Conservation (phyloP, 495 filamentous ascomycete genomes). For the Hypoxylon intermedium region DNA sequence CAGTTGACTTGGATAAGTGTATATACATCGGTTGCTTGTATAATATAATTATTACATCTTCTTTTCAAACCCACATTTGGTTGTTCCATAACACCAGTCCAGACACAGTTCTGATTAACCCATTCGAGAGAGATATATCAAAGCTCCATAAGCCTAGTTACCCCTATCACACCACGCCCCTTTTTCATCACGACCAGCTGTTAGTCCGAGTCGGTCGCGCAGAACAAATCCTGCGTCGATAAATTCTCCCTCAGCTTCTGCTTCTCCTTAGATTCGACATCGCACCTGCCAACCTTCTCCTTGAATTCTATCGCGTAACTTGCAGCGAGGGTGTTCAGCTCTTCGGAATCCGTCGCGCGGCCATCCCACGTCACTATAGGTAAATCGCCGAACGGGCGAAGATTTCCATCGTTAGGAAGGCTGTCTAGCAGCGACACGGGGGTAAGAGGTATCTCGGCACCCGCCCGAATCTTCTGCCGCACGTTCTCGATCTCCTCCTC, state of each 20-base stretch:
- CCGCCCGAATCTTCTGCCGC: slow-evolving; percentile 25
- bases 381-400: slow-evolving; percentile 48
- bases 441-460: slow-evolving; percentile 40
- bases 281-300: slow-evolving; percentile 49
- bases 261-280: slow-evolving; percentile 32
- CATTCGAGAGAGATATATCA: slow-evolving; percentile 10
- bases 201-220: slow-evolving; percentile 15
- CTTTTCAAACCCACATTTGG: no score
- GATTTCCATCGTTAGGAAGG: slow-evolving; percentile 43
- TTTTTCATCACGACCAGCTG: no score
- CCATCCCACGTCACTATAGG: slow-evolving; percentile 55
- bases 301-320: slow-evolving; percentile 54
- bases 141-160: slow-evolving; percentile 6
- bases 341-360: slow-evolving; percentile 27
- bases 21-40: slow-evolving; percentile 29
- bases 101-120: not conserved
- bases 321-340: slow-evolving; percentile 46
- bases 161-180: not conserved
- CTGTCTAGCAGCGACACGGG: slow-evolving; percentile 47
- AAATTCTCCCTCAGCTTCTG: slow-evolving; percentile 22
- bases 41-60: no score
- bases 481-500: slow-evolving; percentile 39
- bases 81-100: slow-evolving; percentile 1
- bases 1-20: slow-evolving; percentile 8
- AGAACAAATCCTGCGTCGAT: slow-evolving; percentile 46